Evolutionary conservation across 106 monocot genomes (phyloP), one percentile per base, ranked within the genome.

Genomic region (Acanthochlamys bracteata): DNA sequence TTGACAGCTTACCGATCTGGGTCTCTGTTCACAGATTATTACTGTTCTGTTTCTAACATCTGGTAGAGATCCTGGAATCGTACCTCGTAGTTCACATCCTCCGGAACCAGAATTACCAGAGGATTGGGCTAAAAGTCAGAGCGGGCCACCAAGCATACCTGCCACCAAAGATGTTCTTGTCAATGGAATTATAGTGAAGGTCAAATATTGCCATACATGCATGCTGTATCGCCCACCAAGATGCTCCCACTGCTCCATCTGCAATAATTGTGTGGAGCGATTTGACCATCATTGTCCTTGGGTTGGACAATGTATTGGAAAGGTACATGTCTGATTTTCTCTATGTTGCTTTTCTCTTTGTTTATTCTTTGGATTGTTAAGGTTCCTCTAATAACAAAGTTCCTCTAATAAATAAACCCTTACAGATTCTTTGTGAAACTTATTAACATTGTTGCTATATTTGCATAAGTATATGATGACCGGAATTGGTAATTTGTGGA

Each of bases 271-370:
- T 45, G 93, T 93, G 40, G 70, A 89, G 64, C 83, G 86, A 21
- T 94, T 95, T 61, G 94, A 95, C 57, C 94, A 95, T 72, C 94
- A 95, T 64, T 95, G 94, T 26, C 94, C 94, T 10, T 95, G 94
- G 94, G 94, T 95, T 64, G 94, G 94, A 11, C 94, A 95, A 63
- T 95, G 94, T 72, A 95, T 95, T 58, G 94, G 4, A 17, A 10
- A 1, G 20, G 55, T 22, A 9, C 10, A 13, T 20, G 22, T n/a
- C n/a, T n/a, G n/a, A n/a, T n/a, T n/a, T n/a, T n/a, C n/a, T n/a
- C n/a, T n/a, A n/a, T n/a, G n/a, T n/a, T n/a, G n/a, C n/a, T n/a
- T n/a, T n/a, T n/a, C n/a, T n/a, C n/a, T 20, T 55, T 55, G 55
- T 19, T 55, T 55, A 49, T 49, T 12, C 49, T 49, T 49, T 1